A percentile compares a stretch with the other conserved stretches of the same genome.
phyloP scores from a whole-genome alignment of 2,329 filamentous ascomycete genomes.

The Pestalotiopsis sp. region DNA sequence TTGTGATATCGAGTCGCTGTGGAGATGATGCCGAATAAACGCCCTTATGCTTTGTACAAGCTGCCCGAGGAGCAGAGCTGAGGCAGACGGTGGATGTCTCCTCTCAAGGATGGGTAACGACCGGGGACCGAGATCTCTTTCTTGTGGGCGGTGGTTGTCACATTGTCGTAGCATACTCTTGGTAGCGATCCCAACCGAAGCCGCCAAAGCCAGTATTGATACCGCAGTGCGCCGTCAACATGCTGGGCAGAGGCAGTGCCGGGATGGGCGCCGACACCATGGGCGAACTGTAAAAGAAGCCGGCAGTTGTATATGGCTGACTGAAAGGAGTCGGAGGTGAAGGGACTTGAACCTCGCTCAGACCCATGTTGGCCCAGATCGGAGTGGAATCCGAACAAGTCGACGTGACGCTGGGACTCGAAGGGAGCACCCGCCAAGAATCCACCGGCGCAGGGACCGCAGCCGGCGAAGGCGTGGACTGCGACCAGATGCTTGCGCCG shows the following conservation, averaged over 20 bases:
- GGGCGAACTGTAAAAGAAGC: constrained; percentile 80
- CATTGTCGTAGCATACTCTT: constrained; percentile 85
- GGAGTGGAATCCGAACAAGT: constrained; percentile 70
- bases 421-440: constrained; percentile 88
- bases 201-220: constrained; percentile 74
- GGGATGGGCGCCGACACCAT: constrained; percentile 75
- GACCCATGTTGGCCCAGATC: constrained; percentile 78
- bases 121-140: constrained; percentile 48
- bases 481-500: constrained; percentile 79
- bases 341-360: constrained; percentile 74
- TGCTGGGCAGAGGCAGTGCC: constrained; percentile 80
- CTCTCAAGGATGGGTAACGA: constrained; percentile 45
- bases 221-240: constrained; percentile 84
- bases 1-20: constrained; percentile 29
- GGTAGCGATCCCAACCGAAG: constrained; percentile 86
- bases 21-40: constrained; percentile 39
- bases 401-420: constrained; percentile 79
- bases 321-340: constrained; percentile 82
- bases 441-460: constrained; percentile 74
- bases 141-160: constrained; percentile 64
- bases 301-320: constrained; percentile 73
- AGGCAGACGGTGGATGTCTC: constrained; percentile 22
- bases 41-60: constrained; percentile 26
- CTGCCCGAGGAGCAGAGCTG: background rate
- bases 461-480: constrained; percentile 64